Base-by-base conservation (phyloP, 2,329 filamentous ascomycete species). In the Cercospora brassicicola region DNA sequence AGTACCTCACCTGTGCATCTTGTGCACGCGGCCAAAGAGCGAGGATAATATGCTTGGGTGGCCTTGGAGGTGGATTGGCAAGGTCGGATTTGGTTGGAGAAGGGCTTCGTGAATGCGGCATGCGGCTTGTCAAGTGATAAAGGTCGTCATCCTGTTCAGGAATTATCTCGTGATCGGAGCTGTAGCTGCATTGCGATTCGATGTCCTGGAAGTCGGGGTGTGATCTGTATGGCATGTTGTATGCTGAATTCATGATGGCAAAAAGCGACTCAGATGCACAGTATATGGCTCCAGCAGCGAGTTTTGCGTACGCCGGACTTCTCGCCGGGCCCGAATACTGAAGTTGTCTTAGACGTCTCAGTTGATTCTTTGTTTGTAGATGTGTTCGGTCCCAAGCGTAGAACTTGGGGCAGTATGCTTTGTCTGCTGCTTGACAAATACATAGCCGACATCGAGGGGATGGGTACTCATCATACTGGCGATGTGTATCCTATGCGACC, bases 21-120 rank as follows among this genome's bases (percentile, higher is more conserved):
- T 68, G 71, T 39, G 75, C 74, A 42, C 71, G 67, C 28, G 75
- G 75, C 75, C 74, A 76, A 13, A 76, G 69, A 18, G 71, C 71
- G 7, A 76, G 69, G 7, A 76, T 53, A 20, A 76, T 66, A 11
- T 71, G 71, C n/a, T 71, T 68, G 7, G 74, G 74, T 28, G 73
- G 67, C 15, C 55, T 65, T 20, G 51, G n/a, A 59, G 30, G n/a
- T 8, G 28, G 31, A 11, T 36, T 33, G n/a, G 30, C 7, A 10
- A 9, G 4, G 30, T 59, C 30, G 8, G 55, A 59, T 36, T 59
- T 59, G 9, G 55, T 59, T 6, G 55, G 55, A 20, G 55, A 59
- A 59, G 55, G 55, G 18, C 55, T 59, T 36, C 55, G 28, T 6
- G 55, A 59, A 9, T 59, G 55, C 7, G 55, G 55, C 55, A 59